Base-by-base conservation (phyloP, 2,329 filamentous ascomycete species). In the Grosmannia clavigera region DNA sequence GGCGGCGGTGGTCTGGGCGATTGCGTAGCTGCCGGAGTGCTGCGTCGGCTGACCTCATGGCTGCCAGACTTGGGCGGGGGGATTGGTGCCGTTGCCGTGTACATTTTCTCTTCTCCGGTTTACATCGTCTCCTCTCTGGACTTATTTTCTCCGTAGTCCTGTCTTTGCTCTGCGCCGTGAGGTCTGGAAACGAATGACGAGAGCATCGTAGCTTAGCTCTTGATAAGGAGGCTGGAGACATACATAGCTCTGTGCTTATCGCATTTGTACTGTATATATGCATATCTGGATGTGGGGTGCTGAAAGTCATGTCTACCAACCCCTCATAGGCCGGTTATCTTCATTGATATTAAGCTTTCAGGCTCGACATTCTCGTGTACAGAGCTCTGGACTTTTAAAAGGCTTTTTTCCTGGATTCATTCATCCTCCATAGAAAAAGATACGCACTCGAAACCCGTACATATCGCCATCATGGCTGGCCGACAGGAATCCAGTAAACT, bases 51-150 rank as follows among this genome's bases (percentile, higher is more conserved):
- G 58, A 81, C 75, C 65, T 89, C 86, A 70, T 86, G 85, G 71
- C 81, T 86, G 66, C 76, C 80, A 19, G 86, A 84, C 69, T 90
- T 90, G 1, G 87, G 87, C 1, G 87, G 87, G 19, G 85, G 86
- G 10, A 84, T 79, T 0, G 87, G 87, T 31, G 87, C 86, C 14
- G 78, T 77, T 52, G 80, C 76, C 5, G 78, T 72, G 61, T 80
- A 78, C 62, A 77, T 72, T 12, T 4, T 66, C 67, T 68, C 40
- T 51, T 61, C 43, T 46, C 19, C 7, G 16, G 16, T 3, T 46
- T n/a, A 19, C 19, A 19, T 46, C 19, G 16, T 46, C 43, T 46
- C 16, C 43, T 9, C 43, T 46, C 3, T n/a, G 6, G 16, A 19
- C 22, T 19, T 46, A 3, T 12, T 60, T 19, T 4, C 3, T 19